Conservation (phyloP, 2,329 filamentous ascomycete genomes). For the Dichotomopilus funicola region DNA sequence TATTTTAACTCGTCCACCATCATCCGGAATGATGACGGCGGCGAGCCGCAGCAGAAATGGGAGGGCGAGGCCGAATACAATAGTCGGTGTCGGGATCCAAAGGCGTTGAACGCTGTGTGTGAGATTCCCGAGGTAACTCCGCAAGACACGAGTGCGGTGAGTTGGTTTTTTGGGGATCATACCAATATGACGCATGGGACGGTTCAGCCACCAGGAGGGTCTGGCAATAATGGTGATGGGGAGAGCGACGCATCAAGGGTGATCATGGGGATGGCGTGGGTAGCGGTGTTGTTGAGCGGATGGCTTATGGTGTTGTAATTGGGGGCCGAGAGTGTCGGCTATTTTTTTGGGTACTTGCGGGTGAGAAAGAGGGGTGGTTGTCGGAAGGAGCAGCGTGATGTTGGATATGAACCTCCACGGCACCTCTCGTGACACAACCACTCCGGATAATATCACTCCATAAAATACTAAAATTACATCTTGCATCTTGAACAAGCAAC, state of each 20-base stretch:
- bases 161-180: constrained; percentile 45
- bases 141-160: constrained; percentile 29
- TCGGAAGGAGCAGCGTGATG: no score
- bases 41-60: constrained; percentile 34
- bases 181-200: constrained; percentile 36
- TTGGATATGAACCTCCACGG: no score
- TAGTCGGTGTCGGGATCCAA: constrained; percentile 36
- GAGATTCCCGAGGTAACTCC: constrained; percentile 41
- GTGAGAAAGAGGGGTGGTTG: no score
- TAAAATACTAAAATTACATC: no score
- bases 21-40: constrained; percentile 16
- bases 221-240: no score
- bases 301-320: background rate
- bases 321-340: background rate
- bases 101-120: constrained; percentile 38
- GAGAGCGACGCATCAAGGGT: no score
- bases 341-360: no score
- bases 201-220: no score
- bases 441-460: no score
- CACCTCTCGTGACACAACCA: no score
- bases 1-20: constrained; percentile 66
- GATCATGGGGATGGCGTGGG: background rate
- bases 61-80: background rate
- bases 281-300: background rate
- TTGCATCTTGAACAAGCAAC: no score